Conservation (phyloP, 2,329 filamentous ascomycete species). For the Phoma herbarum region DNA sequence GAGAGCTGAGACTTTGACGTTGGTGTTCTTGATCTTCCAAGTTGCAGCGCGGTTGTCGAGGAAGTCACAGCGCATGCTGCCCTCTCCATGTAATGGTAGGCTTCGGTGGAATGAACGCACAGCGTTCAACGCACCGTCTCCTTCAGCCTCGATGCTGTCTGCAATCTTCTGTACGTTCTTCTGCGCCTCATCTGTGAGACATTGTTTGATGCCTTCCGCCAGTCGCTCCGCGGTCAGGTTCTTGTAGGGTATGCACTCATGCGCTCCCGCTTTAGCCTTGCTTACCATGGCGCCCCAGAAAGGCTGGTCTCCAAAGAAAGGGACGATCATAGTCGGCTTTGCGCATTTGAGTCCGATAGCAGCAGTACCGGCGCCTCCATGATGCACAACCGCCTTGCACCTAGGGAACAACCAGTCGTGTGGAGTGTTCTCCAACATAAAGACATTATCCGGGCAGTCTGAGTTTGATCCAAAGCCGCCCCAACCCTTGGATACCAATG, state of each 20-base stretch:
- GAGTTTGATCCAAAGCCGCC: conserved; percentile 70
- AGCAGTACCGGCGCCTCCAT: conserved; percentile 81
- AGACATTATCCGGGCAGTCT: conserved; percentile 65
- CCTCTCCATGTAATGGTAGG: conserved; percentile 57
- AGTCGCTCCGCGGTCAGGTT: conserved; percentile 69
- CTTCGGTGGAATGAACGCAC: conserved; percentile 72
- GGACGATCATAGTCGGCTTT: conserved; percentile 77
- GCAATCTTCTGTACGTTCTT: conserved; percentile 68
- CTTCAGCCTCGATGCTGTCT: conserved; percentile 65
- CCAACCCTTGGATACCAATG: conserved; percentile 79
- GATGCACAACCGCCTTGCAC: conserved; percentile 73
- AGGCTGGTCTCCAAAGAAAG: conserved; percentile 81
- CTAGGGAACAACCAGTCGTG: conserved; percentile 80
- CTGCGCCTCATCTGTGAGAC: conserved; percentile 68
- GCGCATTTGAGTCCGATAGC: conserved; percentile 77
- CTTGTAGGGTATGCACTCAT: conserved; percentile 72
- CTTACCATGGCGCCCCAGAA: conserved; percentile 79
- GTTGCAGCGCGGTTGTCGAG: conserved; percentile 69
- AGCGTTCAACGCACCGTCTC: conserved; percentile 75
- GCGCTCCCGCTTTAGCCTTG: conserved; percentile 69
- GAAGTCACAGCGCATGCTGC: conserved; percentile 70
- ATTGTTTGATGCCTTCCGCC: conserved; percentile 74
- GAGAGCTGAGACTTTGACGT: conserved; percentile 67
- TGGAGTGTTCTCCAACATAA: conserved; percentile 76
- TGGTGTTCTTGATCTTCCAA: conserved; percentile 71